Evolutionary conservation across 495 filamentous ascomycete genomes (phyloP).

Genomic region (Penicillium chermesinum): DNA sequence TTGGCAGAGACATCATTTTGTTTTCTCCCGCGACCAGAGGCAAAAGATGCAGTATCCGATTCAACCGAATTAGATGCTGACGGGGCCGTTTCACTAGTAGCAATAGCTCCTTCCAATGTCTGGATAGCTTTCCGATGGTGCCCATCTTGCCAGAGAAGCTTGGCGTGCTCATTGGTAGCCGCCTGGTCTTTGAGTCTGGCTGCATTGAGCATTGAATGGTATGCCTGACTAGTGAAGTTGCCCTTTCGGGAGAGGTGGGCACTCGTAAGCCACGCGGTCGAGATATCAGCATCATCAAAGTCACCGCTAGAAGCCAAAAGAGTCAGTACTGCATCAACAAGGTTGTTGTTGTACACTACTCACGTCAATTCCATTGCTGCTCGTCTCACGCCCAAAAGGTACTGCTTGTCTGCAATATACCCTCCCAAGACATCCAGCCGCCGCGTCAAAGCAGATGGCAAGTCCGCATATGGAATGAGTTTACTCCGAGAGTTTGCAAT

Average conservation of each 20-base stretch:
- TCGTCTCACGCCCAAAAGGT: conserved; percentile 79
- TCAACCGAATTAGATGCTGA: conserved; percentile 43
- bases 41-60: conserved; percentile 25
- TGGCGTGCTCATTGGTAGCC: conserved; percentile 86
- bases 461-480: conserved; percentile 26
- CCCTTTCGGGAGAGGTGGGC: conserved; percentile 82
- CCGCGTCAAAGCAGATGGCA: conserved; percentile 59
- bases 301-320: conserved; percentile 26
- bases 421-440: conserved; percentile 81
- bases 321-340: conserved; percentile 16
- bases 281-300: conserved; percentile 63
- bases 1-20: conserved; percentile 45
- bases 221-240: conserved; percentile 75
- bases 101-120: conserved; percentile 76
- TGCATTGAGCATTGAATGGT: conserved; percentile 88
- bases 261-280: conserved; percentile 78
- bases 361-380: conserved; percentile 72
- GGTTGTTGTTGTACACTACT: conserved; percentile 5
- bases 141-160: conserved; percentile 90
- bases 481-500: conserved; percentile 52
- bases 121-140: conserved; percentile 95
- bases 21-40: conserved; percentile 32
- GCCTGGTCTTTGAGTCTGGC: conserved; percentile 75
- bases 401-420: conserved; percentile 87
- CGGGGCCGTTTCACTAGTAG: conserved; percentile 60